Evolutionary conservation across 2,329 filamentous ascomycete species (phyloP).

Genomic region (Diaporthe eres): DNA sequence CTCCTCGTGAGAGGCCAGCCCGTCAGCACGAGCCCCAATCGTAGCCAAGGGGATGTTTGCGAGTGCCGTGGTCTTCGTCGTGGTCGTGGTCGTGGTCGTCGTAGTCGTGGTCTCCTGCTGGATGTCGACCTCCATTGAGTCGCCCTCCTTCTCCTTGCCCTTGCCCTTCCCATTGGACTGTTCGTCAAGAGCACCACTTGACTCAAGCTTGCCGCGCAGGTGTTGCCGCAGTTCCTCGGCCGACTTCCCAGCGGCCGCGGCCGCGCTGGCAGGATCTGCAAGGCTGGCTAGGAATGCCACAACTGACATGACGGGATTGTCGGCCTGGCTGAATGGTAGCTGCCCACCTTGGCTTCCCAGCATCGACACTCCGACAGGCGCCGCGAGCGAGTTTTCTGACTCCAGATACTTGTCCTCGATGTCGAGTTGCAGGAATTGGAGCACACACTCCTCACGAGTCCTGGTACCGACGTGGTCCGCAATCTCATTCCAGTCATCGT

Average conservation of each 20-base stretch:
- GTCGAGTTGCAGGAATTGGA: constrained; percentile 95
- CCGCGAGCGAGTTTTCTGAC: constrained; percentile 72
- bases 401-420: constrained; percentile 98
- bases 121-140: constrained; percentile 76
- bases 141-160: constrained; percentile 63
- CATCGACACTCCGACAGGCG: constrained; percentile 72
- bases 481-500: constrained; percentile 96
- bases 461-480: constrained; percentile 92
- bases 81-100: constrained; percentile 64
- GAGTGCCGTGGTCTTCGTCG: constrained; percentile 63
- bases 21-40: constrained; percentile 87
- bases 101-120: constrained; percentile 62
- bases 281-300: constrained; percentile 94
- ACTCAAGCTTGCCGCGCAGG: constrained; percentile 83
- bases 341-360: constrained; percentile 82
- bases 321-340: constrained; percentile 90
- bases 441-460: constrained; percentile 94
- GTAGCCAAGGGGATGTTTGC: constrained; percentile 88
- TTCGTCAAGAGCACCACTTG: constrained; percentile 53
- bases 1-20: constrained; percentile 94
- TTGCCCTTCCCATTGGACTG: constrained; percentile 72
- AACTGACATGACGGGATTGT: constrained; percentile 97
- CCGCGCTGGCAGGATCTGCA: constrained; percentile 90
- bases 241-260: constrained; percentile 89
- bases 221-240: constrained; percentile 88